Conservation (phyloP, 176 grass and related monocot genomes). For the Neostapfia colusana region DNA sequence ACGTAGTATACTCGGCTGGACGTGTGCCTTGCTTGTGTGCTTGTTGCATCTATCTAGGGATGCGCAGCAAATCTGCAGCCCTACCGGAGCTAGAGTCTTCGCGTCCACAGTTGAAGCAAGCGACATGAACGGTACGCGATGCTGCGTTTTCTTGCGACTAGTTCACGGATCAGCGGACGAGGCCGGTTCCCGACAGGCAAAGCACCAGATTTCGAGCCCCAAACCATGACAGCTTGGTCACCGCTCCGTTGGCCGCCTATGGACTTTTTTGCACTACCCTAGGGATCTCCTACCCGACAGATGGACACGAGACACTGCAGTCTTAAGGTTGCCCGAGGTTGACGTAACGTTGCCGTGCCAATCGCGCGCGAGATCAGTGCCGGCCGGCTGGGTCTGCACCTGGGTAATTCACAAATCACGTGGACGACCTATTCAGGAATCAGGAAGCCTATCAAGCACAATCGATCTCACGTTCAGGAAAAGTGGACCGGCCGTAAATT, state of each 20-base stretch:
- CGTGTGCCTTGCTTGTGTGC: neutral
- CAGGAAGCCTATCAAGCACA: neutral
- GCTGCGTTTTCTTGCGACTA: slow-evolving; percentile 2
- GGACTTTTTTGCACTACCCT: neutral
- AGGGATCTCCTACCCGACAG: neutral
- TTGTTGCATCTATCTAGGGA: neutral
- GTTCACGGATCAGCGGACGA: neutral
- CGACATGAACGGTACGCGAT: neutral
- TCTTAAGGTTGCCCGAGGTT: slow-evolving; percentile 35
- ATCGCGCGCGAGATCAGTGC: slow-evolving; percentile 1
- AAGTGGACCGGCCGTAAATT: neutral
- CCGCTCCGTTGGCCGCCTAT: neutral
- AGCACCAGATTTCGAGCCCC: slow-evolving; percentile 46
- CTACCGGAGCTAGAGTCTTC: neutral
- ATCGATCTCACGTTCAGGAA: slow-evolving; percentile 11
- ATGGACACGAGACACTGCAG: slow-evolving; percentile 5
- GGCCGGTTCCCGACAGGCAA: slow-evolving; percentile 31
- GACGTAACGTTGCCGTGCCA: slow-evolving; percentile 36
- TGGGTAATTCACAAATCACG: slow-evolving; percentile 25
- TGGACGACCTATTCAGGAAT: slow-evolving; percentile 12
- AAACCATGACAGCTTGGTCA: slow-evolving; percentile 20
- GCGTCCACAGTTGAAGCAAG: neutral
- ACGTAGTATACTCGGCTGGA: too few relatives aligned
- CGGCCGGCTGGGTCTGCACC: neutral
- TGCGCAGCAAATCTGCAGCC: neutral